These are phyloP conservation scores for Dissoconium aciculare DNA, from an alignment of 2,329 filamentous ascomycete genomes.

Conservation along the genomic window DNA sequence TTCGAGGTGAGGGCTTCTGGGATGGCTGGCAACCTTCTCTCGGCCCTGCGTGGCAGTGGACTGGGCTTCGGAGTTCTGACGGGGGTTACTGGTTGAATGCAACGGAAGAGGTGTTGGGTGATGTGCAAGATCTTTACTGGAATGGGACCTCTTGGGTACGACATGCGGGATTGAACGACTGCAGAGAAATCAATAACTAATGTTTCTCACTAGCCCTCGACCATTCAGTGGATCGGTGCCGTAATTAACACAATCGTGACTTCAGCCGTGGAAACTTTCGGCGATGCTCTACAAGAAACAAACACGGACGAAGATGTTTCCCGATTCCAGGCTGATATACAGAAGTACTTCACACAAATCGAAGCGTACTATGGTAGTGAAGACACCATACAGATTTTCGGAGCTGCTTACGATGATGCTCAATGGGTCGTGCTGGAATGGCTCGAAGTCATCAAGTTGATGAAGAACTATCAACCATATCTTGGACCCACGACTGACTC, in stretches of 20 bases:
- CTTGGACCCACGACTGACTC: slow-evolving; percentile 51
- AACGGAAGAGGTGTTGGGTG: slow-evolving; percentile 15
- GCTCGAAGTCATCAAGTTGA: slow-evolving; percentile 22
- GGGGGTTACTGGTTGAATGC: slow-evolving; percentile 17
- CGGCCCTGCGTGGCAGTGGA: slow-evolving; percentile 9
- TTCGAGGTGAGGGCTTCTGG: background rate
- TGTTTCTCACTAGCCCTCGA: slow-evolving; percentile 8
- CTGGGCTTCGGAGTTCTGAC: slow-evolving; percentile 6
- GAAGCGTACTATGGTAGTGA: slow-evolving; percentile 17
- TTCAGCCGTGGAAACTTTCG: slow-evolving; percentile 13
- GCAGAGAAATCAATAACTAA: background rate
- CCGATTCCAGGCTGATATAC: slow-evolving; percentile 14
- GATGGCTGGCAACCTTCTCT: background rate
- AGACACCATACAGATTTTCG: slow-evolving; percentile 20
- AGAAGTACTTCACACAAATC: slow-evolving; percentile 17
- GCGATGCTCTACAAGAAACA: slow-evolving; percentile 8
- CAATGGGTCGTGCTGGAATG: slow-evolving; percentile 24
- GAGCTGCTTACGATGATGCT: slow-evolving; percentile 22
- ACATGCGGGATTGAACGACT: background rate
- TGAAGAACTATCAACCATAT: slow-evolving; percentile 17
- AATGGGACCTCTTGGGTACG: slow-evolving; percentile 18
- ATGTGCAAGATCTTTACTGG: slow-evolving; percentile 20
- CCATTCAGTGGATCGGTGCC: slow-evolving; percentile 20
- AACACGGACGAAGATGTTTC: slow-evolving; percentile 5
- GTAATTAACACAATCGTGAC: slow-evolving; percentile 17